These are phyloP conservation scores for Fusarium brachygibbosum DNA, from an alignment of 2,329 filamentous ascomycete genomes.

Conservation along the genomic window DNA sequence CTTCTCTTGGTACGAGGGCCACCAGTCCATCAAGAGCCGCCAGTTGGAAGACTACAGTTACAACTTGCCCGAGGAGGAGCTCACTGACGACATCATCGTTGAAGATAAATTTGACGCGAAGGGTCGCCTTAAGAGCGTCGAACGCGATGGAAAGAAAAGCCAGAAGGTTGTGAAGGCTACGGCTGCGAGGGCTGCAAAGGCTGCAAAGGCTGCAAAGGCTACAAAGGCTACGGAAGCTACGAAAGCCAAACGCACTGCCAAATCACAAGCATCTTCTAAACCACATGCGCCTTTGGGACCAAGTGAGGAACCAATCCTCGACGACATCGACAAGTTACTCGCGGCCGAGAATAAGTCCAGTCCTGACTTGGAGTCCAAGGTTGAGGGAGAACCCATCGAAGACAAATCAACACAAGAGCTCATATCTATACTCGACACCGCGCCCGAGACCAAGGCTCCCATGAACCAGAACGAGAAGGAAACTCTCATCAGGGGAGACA, in stretches of 20 bases:
- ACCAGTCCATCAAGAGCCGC: conserved; percentile 46
- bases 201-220: no score
- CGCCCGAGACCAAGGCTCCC: background rate
- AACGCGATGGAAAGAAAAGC: conserved; percentile 2
- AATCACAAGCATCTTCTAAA: background rate
- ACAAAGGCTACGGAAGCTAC: background rate
- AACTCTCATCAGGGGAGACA: background rate
- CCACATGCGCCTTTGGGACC: background rate
- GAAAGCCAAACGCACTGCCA: background rate
- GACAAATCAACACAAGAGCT: background rate
- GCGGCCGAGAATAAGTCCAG: background rate
- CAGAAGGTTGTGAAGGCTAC: background rate
- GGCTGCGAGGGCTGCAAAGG: no score
- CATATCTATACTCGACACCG: conserved; percentile 14
- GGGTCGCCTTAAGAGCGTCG: conserved; percentile 23
- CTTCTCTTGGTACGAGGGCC: conserved; percentile 56
- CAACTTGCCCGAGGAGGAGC: conserved; percentile 46
- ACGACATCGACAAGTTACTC: conserved; percentile 15
- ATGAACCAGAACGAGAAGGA: background rate
- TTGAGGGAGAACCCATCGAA: background rate
- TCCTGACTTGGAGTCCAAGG: background rate
- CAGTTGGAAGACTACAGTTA: conserved; percentile 48
- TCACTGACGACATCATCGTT: conserved; percentile 45
- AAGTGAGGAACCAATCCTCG: background rate
- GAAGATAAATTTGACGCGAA: conserved; percentile 32